These are phyloP conservation scores for Candida frijolesensis DNA, from an alignment of 1,139 yeast genomes.

Conservation along the genomic window DNA sequence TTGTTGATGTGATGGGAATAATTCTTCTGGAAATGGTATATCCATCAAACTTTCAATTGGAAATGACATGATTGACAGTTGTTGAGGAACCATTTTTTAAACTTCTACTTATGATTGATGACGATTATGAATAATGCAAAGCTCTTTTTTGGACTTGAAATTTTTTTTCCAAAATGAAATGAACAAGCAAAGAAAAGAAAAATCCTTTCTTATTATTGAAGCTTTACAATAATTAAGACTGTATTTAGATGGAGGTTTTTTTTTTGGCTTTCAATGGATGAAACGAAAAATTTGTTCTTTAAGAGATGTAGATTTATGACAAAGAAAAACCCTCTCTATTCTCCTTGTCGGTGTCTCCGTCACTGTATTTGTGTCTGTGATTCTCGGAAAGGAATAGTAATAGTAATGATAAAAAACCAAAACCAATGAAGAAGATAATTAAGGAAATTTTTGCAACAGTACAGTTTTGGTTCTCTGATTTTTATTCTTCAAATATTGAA, in stretches of 20 bases:
- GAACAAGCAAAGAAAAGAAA: too few relatives aligned
- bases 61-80: slow-evolving; percentile 6
- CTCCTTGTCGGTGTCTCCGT: too few relatives aligned
- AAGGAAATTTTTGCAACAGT: slow-evolving; percentile 10
- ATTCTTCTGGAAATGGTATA: slow-evolving; percentile 13
- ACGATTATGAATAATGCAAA: background rate
- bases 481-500: background rate
- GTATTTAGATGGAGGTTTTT: too few relatives aligned
- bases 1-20: slow-evolving; percentile 5
- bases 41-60: slow-evolving; percentile 12
- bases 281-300: background rate
- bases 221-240: too few relatives aligned
- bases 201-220: too few relatives aligned
- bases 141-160: background rate
- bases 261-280: too few relatives aligned
- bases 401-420: background rate
- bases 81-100: background rate
- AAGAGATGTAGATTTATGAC: too few relatives aligned
- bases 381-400: too few relatives aligned
- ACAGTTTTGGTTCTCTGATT: background rate
- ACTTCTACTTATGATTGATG: background rate
- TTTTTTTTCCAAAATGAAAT: background rate
- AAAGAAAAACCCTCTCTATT: too few relatives aligned
- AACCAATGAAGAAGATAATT: background rate
- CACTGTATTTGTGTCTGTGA: too few relatives aligned